Percentiles rank a stretch among this genome's conserved stretches.
Conservation (phyloP, 2,329 filamentous ascomycete genomes). For the Aspergillus tubingensis region DNA sequence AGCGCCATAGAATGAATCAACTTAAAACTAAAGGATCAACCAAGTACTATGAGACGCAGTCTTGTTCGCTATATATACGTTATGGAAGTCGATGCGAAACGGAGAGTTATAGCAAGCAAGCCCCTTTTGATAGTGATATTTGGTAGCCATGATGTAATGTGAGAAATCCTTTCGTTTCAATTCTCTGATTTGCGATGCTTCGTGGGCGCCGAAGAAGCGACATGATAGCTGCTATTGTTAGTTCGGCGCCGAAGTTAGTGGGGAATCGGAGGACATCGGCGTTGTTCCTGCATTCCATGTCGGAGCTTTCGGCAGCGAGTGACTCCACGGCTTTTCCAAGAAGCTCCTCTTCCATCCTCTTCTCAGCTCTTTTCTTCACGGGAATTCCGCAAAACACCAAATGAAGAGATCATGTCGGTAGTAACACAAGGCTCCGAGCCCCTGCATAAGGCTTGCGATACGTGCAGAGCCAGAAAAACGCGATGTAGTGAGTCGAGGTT, state of each 20-base stretch:
- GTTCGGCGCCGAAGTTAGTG: slow-evolving; percentile 3
- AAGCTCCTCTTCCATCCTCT: neutral
- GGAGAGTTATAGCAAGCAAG: neutral
- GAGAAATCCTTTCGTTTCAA: neutral
- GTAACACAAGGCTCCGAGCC: neutral
- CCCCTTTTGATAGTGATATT: neutral
- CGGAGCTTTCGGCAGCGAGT: neutral
- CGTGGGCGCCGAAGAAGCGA: neutral
- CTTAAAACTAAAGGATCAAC: too few species aligned
- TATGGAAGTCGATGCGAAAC: neutral
- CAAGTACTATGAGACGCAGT: too few species aligned
- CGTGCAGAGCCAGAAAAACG: slow-evolving; percentile 9
- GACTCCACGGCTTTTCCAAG: neutral
- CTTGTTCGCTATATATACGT: too few species aligned
- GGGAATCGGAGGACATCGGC: neutral
- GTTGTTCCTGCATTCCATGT: neutral
- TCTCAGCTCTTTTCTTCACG: neutral
- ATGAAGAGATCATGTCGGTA: neutral
- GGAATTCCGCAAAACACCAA: neutral
- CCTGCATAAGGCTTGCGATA: slow-evolving; percentile 12
- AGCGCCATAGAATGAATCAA: too few species aligned
- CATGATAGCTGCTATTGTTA: neutral
- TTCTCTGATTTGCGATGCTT: too few species aligned
- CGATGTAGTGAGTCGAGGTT: slow-evolving; percentile 9
- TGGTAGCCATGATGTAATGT: neutral